These are phyloP conservation scores for Lentinula detonsa DNA, from an alignment of 768 basidiomycete genomes.

Conservation along the genomic window DNA sequence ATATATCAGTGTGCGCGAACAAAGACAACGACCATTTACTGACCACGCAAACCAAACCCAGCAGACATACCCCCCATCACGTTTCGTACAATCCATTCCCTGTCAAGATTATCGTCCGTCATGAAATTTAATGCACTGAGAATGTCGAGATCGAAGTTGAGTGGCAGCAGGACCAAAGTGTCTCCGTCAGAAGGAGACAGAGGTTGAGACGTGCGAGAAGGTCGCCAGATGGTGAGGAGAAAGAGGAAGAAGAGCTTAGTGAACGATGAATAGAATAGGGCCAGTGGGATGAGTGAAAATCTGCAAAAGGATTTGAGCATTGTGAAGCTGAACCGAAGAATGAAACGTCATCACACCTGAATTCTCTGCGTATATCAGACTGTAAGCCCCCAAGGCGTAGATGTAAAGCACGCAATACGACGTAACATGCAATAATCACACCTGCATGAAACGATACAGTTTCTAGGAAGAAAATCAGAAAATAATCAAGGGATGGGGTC, in stretches of 20 bases:
- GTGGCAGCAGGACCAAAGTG: conserved; percentile 7
- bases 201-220: conserved; percentile 24
- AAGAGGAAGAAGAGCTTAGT: conserved; percentile 83
- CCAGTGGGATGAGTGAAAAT: conserved; percentile 71
- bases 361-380: conserved; percentile 57
- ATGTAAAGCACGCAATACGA: conserved; percentile 40
- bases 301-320: conserved; percentile 23
- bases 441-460: conserved; percentile 71
- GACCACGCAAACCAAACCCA: conserved; percentile 80
- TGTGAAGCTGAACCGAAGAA: background rate
- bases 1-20: background rate
- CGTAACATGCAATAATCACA: conserved; percentile 50
- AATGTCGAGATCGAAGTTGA: conserved; percentile 19
- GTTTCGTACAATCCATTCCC: conserved; percentile 82
- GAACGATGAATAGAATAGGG: conserved; percentile 76
- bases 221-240: conserved; percentile 75
- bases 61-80: conserved; percentile 82
- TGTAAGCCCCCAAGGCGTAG: conserved; percentile 20
- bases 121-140: conserved; percentile 45
- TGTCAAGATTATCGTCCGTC: conserved; percentile 70
- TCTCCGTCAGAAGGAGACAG: conserved; percentile 17
- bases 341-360: conserved; percentile 35
- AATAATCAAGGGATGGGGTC: background rate
- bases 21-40: conserved; percentile 7
- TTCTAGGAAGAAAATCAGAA: conserved; percentile 36